A percentile compares a stretch with the other conserved stretches of the same genome.
Evolutionary conservation across 192 early-diverging fungal genomes (phyloP).

Genomic region (Linnemannia elongata): DNA sequence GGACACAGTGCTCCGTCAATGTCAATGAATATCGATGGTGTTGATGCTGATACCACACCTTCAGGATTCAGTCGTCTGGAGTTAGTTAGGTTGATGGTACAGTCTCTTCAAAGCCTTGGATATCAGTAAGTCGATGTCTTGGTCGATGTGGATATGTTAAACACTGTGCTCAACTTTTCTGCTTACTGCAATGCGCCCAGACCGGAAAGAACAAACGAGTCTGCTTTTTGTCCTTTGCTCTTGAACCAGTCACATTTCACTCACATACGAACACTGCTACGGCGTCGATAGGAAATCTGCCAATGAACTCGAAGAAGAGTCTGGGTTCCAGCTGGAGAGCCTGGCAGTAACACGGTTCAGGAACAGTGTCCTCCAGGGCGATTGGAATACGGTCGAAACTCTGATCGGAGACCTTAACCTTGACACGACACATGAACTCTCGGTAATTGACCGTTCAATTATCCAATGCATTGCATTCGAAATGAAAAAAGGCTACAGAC

Average conservation of each 20-base stretch:
- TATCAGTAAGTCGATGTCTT: conserved; percentile 68
- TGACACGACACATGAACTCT: conserved; percentile 42
- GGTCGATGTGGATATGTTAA: not conserved
- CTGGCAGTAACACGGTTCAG: conserved; percentile 79
- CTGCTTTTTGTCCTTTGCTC: not conserved
- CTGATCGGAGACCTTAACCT: conserved; percentile 67
- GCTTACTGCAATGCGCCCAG: not conserved
- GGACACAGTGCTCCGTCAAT: conserved; percentile 6
- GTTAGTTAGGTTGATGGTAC: conserved; percentile 89
- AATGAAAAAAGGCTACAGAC: not conserved
- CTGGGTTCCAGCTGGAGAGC: conserved; percentile 83
- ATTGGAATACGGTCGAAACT: conserved; percentile 79
- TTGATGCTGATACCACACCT: conserved; percentile 19
- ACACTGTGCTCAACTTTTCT: not conserved
- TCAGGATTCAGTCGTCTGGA: conserved; percentile 68
- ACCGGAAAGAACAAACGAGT: not conserved
- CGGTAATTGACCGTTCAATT: conserved; percentile 33
- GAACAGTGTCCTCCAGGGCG: conserved; percentile 76
- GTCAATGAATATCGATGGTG: conserved; percentile 21
- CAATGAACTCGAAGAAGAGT: conserved; percentile 79
- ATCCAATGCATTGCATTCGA: not conserved
- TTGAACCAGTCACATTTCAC: not conserved
- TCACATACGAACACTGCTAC: not conserved
- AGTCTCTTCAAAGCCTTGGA: conserved; percentile 87
- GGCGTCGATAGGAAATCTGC: conserved; percentile 71